Evolutionary conservation across 2,329 filamentous ascomycete genomes (phyloP).

Genomic region (Sporothrix brasiliensis): DNA sequence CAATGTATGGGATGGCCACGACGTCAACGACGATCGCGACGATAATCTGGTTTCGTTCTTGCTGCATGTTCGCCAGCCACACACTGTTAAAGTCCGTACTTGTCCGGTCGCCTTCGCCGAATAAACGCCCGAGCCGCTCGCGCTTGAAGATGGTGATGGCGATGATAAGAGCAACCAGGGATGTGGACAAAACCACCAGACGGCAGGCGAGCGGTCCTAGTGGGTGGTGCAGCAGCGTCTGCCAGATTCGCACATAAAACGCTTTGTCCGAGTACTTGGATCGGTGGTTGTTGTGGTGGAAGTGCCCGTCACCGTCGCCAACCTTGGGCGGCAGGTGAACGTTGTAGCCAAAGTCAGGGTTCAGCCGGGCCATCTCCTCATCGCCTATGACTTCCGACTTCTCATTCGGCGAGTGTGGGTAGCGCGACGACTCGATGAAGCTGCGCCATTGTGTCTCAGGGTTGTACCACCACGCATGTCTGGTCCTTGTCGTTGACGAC

Average conservation of each 20-base stretch:
- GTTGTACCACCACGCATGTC: constrained; percentile 35
- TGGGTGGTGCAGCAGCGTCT: constrained; percentile 73
- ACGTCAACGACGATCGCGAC: constrained; percentile 90
- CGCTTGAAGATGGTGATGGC: constrained; percentile 72
- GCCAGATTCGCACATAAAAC: constrained; percentile 63
- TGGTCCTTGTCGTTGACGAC: background rate
- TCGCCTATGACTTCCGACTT: constrained; percentile 53
- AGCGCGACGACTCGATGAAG: constrained; percentile 58
- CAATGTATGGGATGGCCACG: constrained; percentile 83
- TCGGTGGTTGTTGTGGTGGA: constrained; percentile 22
- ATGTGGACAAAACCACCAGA: constrained; percentile 79
- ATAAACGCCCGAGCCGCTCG: constrained; percentile 45
- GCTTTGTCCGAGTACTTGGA: constrained; percentile 26
- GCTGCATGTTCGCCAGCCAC: constrained; percentile 28
- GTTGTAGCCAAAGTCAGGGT: constrained; percentile 51
- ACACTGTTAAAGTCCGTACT: constrained; percentile 39
- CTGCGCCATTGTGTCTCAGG: constrained; percentile 54
- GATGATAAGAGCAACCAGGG: constrained; percentile 76
- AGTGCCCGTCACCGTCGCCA: constrained; percentile 41
- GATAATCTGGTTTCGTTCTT: constrained; percentile 73
- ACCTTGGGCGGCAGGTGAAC: constrained; percentile 36
- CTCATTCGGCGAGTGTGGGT: constrained; percentile 53
- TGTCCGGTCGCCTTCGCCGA: constrained; percentile 39
- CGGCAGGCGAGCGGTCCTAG: constrained; percentile 85
- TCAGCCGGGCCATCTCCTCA: constrained; percentile 49